Conservation (phyloP, 2,329 filamentous ascomycete genomes). For the Aspergillus alliaceus region DNA sequence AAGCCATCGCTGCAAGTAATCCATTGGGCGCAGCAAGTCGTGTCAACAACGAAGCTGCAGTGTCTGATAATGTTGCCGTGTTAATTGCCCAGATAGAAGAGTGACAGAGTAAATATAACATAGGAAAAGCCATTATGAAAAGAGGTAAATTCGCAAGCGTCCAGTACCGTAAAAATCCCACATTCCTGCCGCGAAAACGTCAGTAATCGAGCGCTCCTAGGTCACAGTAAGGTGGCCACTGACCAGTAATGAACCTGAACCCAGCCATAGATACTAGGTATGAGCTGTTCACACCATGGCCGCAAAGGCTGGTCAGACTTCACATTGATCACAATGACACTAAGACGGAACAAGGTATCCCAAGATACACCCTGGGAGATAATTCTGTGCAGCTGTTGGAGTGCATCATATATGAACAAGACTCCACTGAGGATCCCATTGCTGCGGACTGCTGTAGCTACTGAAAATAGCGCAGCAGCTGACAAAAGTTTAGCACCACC, state of each 20-base stretch:
- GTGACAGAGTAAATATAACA: slow-evolving; percentile 65
- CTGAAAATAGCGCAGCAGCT: slow-evolving; percentile 68
- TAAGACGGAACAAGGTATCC: slow-evolving; percentile 52
- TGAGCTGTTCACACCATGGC: slow-evolving; percentile 70
- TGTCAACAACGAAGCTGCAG: slow-evolving; percentile 35
- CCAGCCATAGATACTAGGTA: slow-evolving; percentile 88
- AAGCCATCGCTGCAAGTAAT: slow-evolving; percentile 67
- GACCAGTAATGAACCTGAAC: slow-evolving; percentile 92
- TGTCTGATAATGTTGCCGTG: slow-evolving; percentile 15
- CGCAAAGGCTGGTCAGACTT: slow-evolving; percentile 41
- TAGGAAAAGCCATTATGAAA: slow-evolving; percentile 79
- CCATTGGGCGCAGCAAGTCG: slow-evolving; percentile 72
- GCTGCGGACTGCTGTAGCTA: slow-evolving; percentile 72
- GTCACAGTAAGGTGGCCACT: slow-evolving; percentile 28
- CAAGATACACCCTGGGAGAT: slow-evolving; percentile 37
- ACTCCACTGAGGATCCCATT: slow-evolving; percentile 85
- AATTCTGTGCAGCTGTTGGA: slow-evolving; percentile 45
- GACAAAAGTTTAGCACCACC: slow-evolving; percentile 55
- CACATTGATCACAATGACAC: slow-evolving; percentile 66
- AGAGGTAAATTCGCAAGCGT: slow-evolving; percentile 80
- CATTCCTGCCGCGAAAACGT: slow-evolving; percentile 65
- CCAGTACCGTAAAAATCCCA: slow-evolving; percentile 90
- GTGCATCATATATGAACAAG: slow-evolving; percentile 66
- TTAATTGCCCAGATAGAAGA: slow-evolving; percentile 57
- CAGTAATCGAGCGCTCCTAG: slow-evolving; percentile 5